Evolutionary conservation across 768 basidiomycete species (phyloP).

Genomic region (Suillus fuscotomentosus): DNA sequence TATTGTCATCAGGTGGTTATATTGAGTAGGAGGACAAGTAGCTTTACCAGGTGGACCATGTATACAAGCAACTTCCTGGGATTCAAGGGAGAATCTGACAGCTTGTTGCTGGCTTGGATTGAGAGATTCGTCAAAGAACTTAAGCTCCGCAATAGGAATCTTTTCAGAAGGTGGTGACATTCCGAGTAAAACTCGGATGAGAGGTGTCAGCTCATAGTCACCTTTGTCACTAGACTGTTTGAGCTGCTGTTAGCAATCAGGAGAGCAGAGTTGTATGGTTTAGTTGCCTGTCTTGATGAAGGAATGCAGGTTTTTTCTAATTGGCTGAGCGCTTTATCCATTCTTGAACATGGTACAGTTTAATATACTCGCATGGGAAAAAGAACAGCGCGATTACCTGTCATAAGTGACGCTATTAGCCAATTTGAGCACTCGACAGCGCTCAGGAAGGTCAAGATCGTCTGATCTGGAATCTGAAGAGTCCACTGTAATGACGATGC

Average conservation of each 20-base stretch:
- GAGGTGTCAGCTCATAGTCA: constrained; percentile 42
- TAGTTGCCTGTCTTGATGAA: constrained; percentile 22
- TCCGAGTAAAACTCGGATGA: constrained; percentile 73
- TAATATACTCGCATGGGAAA: not conserved
- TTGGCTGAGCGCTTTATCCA: constrained; percentile 79
- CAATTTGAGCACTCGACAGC: constrained; percentile 82
- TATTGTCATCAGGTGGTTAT: not conserved
- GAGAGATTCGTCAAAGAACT: constrained; percentile 72
- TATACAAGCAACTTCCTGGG: constrained; percentile 84
- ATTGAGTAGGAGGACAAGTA: not conserved
- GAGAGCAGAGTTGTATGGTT: not conserved
- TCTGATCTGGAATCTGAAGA: constrained; percentile 54
- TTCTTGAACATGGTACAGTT: constrained; percentile 42
- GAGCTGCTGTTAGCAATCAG: constrained; percentile 1
- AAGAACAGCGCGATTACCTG: not conserved
- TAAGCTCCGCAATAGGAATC: constrained; percentile 38
- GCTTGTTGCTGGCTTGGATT: constrained; percentile 87
- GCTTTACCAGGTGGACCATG: constrained; percentile 93
- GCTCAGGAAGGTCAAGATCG: constrained; percentile 80
- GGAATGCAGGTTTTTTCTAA: constrained; percentile 48
- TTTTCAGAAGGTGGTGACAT: constrained; percentile 46
- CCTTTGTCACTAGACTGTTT: constrained; percentile 40
- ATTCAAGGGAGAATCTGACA: constrained; percentile 77
- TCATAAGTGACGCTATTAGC: constrained; percentile 94
- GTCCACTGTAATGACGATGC: constrained; percentile 80